Base-by-base conservation (phyloP, 2,329 filamentous ascomycete genomes). In the Cytospora leucostoma region DNA sequence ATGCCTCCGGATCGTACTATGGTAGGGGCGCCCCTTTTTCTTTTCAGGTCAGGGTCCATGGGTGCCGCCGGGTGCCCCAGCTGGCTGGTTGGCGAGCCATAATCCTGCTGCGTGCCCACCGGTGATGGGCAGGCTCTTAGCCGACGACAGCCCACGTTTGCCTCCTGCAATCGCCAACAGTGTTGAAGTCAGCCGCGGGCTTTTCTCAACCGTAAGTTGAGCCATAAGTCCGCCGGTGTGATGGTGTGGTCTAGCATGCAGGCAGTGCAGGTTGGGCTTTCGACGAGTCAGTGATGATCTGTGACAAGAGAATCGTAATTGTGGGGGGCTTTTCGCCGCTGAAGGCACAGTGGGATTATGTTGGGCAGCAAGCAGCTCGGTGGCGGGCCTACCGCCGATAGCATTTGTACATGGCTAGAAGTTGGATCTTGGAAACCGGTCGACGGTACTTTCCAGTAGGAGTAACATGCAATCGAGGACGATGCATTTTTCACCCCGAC, bases 1-100 rank as follows among this genome's bases (percentile, higher is more conserved):
- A 37, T 15, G 50, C 2, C 51, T 34, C 54, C 63, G 55, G 63
- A 61, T 59, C 59, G 63, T 58, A 37, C 53, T 51, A 47, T 37
- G 33, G 35, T 44, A 61, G 63, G 55, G 32, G 59, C 59, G 59
- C 40, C 50, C 13, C 56, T 54, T 35, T 53, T 51, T 55, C 51
- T 56, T 49, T 51, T 37, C 32, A 17, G 17, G 35, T 32, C 37
- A 34, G 56, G 51, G 49, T 47, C 49, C 13, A 38, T 56, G 35
- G 59, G 33, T 55, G 19, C 35, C 37, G 44, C 38, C 34, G 27
- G 49, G 35, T 35, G 13, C 37, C 53, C 44, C n/a, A 11, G n/a
- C 8, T 27, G 27, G 27, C 27, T 27, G 27, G 33, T 44, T 62
- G 37, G 40, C 53, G 12, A 56, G 33, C 33, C 50, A 40, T 34